Evolutionary conservation across 495 filamentous ascomycete species (phyloP).

Genomic region (Glonium stellatum): DNA sequence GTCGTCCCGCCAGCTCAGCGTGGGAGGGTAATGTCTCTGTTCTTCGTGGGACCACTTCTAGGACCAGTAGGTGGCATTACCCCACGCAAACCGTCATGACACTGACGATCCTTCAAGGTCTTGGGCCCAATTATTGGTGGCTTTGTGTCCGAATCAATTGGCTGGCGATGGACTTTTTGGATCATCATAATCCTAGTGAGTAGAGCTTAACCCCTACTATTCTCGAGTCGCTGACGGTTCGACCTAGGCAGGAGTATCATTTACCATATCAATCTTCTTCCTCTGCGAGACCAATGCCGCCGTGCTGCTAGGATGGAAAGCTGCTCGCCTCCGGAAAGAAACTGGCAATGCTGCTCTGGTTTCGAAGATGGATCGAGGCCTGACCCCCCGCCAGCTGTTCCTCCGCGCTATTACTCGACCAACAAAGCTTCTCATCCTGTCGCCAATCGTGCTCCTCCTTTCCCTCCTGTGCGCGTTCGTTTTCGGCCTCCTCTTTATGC

Average conservation of each 20-base stretch:
- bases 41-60: conserved; percentile 42
- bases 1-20: conserved; percentile 40
- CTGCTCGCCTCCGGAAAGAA: conserved; percentile 29
- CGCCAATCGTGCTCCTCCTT: conserved; percentile 29
- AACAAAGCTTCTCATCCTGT: conserved; percentile 29
- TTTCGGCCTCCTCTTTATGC: conserved; percentile 29
- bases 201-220: too few species aligned
- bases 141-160: conserved; percentile 45
- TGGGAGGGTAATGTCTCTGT: conserved; percentile 45
- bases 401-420: conserved; percentile 15
- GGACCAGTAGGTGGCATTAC: conserved; percentile 44
- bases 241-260: conserved; percentile 10
- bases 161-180: conserved; percentile 63
- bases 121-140: conserved; percentile 53
- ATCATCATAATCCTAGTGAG: conserved; percentile 43
- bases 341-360: conserved; percentile 31
- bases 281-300: conserved; percentile 35
- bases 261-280: conserved; percentile 28
- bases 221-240: too few species aligned
- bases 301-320: conserved; percentile 27
- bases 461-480: conserved; percentile 27
- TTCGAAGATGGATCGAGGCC: conserved; percentile 26
- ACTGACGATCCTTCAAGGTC: too few species aligned
- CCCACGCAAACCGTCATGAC: too few species aligned
- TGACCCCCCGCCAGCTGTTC: conserved; percentile 21